Percentiles rank a stretch among this genome's conserved stretches.
Evolutionary conservation across 352 stramenopile species (phyloP).

Genomic region (Phytophthora brassicae): DNA sequence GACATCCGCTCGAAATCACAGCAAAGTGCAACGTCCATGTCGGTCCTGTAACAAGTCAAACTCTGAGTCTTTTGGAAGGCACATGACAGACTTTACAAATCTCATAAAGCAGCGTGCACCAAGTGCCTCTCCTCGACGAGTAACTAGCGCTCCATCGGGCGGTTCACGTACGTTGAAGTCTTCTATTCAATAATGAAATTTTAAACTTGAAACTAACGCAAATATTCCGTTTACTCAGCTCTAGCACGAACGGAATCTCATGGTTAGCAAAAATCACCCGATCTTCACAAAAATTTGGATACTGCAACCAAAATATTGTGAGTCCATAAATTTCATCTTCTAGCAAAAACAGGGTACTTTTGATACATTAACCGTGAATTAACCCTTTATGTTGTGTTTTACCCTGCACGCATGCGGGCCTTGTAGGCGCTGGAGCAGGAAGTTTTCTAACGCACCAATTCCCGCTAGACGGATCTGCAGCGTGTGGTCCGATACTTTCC

Average conservation of each 20-base stretch:
- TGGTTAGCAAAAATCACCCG: constrained; percentile 14
- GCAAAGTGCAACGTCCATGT: constrained; percentile 31
- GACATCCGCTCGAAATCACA: constrained; percentile 24
- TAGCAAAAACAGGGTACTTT: neutral
- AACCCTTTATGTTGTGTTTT: constrained; percentile 2
- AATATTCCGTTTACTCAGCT: constrained; percentile 4
- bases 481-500: constrained; percentile 78
- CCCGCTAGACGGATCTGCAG: constrained; percentile 83
- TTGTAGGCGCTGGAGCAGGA: constrained; percentile 80
- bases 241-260: constrained; percentile 24
- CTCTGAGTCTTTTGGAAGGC: neutral
- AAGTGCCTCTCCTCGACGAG: constrained; percentile 23
- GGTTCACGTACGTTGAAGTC: constrained; percentile 27
- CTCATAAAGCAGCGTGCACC: constrained; percentile 65
- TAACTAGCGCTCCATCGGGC: constrained; percentile 23
- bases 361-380: too few relatives aligned
- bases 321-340: constrained; percentile 4
- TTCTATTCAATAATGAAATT: neutral
- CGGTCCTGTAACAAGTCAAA: constrained; percentile 5
- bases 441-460: constrained; percentile 63
- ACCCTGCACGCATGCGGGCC: constrained; percentile 53
- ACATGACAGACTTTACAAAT: constrained; percentile 36
- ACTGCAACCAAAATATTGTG: constrained; percentile 21
- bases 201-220: constrained; percentile 4
- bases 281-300: constrained; percentile 5